Evolutionary conservation across 106 monocot species (phyloP), one percentile per base, ranked within the genome.

Genomic region (Dendrobium chrysotoxum): DNA sequence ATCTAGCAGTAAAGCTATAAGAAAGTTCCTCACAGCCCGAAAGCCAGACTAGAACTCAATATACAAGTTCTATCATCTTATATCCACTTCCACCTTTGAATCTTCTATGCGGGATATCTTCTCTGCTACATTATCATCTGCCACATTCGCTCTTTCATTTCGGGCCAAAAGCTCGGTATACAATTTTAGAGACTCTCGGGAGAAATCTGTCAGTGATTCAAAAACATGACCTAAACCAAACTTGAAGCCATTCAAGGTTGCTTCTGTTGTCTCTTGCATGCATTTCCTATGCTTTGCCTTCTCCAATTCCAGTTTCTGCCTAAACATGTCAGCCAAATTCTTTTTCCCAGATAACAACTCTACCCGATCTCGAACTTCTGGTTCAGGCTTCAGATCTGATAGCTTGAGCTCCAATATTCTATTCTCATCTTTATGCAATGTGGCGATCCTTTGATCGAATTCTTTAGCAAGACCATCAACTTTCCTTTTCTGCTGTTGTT

Each of bases 401-500:
- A 90, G 85, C 79, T 99, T 99, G 1, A 83, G 83, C 65, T 95
- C 95, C n/a, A 93, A 57, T 26, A 93, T 57, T 77, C 81, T 90
- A 70, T 86, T 89, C 66, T 99, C 95, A 3, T 88, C 85, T 84
- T 86, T 91, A 76, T 91, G 91, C 38, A 93, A 87, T 11, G 90
- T 65, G 28, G 72, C 28, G 11, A 83, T 30, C 79, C 79, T 95
- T 78, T 80, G 83, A 30, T 99, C 95, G 3, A 95, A 80, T 53
- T 93, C 99, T 79, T 91, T 99, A 0, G 99, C 87, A 15, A 95
- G 88, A 40, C 15, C 57, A 45, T 99, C 95, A 5, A 99, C 95
- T 81, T 85, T 95, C 75, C 91, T 90, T 88, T 95, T 99, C 80
- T 99, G 99, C 13, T 86, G 91, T 72, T 95, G 99, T 79, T 99